Conservation (phyloP, 495 filamentous ascomycete species). For the Staphylotrichum longicolle region DNA sequence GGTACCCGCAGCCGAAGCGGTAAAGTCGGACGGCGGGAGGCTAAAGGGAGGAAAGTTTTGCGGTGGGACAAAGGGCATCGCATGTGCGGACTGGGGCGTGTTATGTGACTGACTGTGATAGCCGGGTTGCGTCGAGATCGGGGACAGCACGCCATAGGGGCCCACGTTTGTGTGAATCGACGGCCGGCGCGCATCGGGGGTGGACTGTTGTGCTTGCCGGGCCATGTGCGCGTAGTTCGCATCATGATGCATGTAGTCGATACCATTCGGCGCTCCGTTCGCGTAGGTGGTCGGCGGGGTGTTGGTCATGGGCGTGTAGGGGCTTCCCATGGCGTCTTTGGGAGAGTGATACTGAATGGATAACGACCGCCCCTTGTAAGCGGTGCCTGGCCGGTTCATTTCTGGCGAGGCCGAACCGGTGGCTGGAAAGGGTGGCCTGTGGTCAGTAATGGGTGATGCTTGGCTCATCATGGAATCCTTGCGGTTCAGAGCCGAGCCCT, state of each 20-base stretch:
- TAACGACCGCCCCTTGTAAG: slow-evolving; percentile 42
- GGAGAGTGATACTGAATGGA: slow-evolving; percentile 55
- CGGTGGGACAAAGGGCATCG: slow-evolving; percentile 47
- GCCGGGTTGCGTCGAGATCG: slow-evolving; percentile 47
- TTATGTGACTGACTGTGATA: slow-evolving; percentile 47
- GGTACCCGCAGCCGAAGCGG: slow-evolving; percentile 32
- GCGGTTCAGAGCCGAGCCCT: slow-evolving; percentile 88
- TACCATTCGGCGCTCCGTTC: slow-evolving; percentile 40
- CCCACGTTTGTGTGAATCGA: slow-evolving; percentile 47
- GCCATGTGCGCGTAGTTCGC: slow-evolving; percentile 39
- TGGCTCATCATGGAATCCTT: slow-evolving; percentile 74
- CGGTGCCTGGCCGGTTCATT: slow-evolving; percentile 45
- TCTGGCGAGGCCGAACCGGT: slow-evolving; percentile 52
- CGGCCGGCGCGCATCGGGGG: slow-evolving; percentile 42
- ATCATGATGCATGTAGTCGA: slow-evolving; percentile 48
- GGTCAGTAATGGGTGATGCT: slow-evolving; percentile 49
- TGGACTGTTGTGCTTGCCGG: slow-evolving; percentile 43
- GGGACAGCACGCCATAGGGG: slow-evolving; percentile 50
- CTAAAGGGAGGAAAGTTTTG: slow-evolving; percentile 56
- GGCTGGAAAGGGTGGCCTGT: slow-evolving; percentile 43
- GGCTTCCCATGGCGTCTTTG: slow-evolving; percentile 47
- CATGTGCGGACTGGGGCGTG: slow-evolving; percentile 44
- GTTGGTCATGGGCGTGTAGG: slow-evolving; percentile 50
- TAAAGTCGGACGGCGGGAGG: slow-evolving; percentile 54
- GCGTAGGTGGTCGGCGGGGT: slow-evolving; percentile 46